Conservation (phyloP, 192 early-diverging fungal species). For the Chytriomyces sp. region DNA sequence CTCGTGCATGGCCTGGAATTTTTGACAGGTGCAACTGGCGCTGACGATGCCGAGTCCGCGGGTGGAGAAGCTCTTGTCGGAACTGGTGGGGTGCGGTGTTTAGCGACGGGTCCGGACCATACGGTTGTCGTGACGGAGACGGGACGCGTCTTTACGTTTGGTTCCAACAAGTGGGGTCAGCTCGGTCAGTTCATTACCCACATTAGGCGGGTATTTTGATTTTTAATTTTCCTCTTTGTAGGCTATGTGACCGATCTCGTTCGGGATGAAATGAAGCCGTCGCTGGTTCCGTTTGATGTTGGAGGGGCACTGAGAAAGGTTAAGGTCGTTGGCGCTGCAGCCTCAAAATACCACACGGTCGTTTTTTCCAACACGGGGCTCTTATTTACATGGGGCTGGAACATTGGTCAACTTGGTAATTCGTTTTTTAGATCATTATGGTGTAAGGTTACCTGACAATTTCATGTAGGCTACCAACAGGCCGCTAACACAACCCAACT, state of each 20-base stretch:
- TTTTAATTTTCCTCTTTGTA: not conserved
- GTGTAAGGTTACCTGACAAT: not conserved
- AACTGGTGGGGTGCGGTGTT: too few species aligned
- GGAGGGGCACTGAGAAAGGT: conserved; percentile 55
- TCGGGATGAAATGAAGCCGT: conserved; percentile 37
- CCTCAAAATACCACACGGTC: conserved; percentile 68
- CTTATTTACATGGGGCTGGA: conserved; percentile 71
- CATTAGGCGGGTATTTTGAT: not conserved
- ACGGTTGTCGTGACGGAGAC: conserved; percentile 59
- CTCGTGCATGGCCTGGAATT: conserved; percentile 49
- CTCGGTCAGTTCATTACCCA: conserved; percentile 48
- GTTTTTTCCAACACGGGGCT: conserved; percentile 58
- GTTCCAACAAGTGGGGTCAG: conserved; percentile 68
- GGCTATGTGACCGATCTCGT: conserved; percentile 43
- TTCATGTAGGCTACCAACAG: conserved; percentile 29
- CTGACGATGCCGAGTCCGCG: too few species aligned
- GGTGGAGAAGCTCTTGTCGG: too few species aligned
- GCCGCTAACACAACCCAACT: conserved; percentile 26
- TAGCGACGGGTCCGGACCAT: conserved; percentile 72
- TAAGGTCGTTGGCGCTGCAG: conserved; percentile 59
- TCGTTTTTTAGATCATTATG: not conserved
- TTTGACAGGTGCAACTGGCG: too few species aligned
- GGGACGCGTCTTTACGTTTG: conserved; percentile 68
- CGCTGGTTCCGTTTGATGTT: conserved; percentile 57
- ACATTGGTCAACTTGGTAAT: conserved; percentile 72